phyloP scores from a whole-genome alignment of 1,139 yeast species.

The Suzukiozyma palmioleophila region DNA sequence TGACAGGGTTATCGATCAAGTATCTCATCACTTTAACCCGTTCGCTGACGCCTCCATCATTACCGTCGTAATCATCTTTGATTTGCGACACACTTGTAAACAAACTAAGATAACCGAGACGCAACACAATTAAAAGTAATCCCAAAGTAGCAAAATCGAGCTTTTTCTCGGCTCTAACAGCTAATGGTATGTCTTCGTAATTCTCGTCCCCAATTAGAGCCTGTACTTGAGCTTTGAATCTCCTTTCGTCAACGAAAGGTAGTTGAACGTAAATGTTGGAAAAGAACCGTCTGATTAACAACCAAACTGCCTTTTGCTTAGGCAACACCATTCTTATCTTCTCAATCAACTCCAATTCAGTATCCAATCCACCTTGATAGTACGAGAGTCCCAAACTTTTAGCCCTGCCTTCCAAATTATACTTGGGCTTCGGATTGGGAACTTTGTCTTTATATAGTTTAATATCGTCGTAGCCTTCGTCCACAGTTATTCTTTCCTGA shows the following conservation, averaged over 20 bases:
- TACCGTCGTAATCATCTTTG: slow-evolving; percentile 20
- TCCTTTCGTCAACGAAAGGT: slow-evolving; percentile 45
- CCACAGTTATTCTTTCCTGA: slow-evolving; percentile 11
- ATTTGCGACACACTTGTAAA: slow-evolving; percentile 29
- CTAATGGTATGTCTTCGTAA: slow-evolving; percentile 10
- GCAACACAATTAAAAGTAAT: slow-evolving; percentile 20
- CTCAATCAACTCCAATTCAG: slow-evolving; percentile 23
- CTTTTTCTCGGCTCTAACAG: slow-evolving; percentile 21
- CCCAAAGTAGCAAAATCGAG: slow-evolving; percentile 34
- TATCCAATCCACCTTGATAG: slow-evolving; percentile 30
- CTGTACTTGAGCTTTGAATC: slow-evolving; percentile 16
- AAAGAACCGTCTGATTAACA: slow-evolving; percentile 43
- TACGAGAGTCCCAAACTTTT: slow-evolving; percentile 25
- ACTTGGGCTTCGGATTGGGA: slow-evolving; percentile 3
- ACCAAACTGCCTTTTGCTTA: slow-evolving; percentile 38
- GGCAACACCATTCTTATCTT: slow-evolving; percentile 43
- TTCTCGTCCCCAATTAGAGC: slow-evolving; percentile 19
- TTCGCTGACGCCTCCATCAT: slow-evolving; percentile 14
- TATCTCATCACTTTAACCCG: slow-evolving; percentile 20
- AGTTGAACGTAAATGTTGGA: slow-evolving; percentile 37
- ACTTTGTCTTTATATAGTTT: slow-evolving; percentile 15
- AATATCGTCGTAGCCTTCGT: slow-evolving; percentile 20
- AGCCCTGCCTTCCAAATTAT: slow-evolving; percentile 19
- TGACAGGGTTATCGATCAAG: slow-evolving; percentile 27
- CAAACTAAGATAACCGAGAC: slow-evolving; percentile 28